These are phyloP conservation scores for Candida adriatica DNA, from an alignment of 805 yeast species.

Conservation along the genomic window DNA sequence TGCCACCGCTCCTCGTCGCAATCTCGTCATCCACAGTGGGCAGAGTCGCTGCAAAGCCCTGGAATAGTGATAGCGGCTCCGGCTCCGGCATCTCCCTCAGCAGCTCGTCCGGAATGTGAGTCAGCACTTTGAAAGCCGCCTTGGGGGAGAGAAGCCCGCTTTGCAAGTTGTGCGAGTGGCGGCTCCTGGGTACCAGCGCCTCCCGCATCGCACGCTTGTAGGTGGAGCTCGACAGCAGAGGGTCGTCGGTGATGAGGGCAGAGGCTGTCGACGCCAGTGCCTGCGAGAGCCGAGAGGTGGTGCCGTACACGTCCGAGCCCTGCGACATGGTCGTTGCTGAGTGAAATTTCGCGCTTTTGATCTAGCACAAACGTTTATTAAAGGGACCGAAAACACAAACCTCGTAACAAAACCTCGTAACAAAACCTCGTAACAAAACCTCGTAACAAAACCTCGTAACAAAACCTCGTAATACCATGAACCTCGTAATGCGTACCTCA, in stretches of 20 bases:
- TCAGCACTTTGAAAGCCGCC: slow-evolving; percentile 40
- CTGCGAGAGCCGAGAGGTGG: slow-evolving; percentile 34
- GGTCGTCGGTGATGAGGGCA: slow-evolving; percentile 34
- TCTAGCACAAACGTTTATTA: too few relatives aligned
- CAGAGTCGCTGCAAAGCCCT: slow-evolving; percentile 58
- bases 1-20: slow-evolving; percentile 17
- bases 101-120: slow-evolving; percentile 55
- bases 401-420: too few relatives aligned
- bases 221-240: slow-evolving; percentile 31
- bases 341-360: slow-evolving; percentile 2
- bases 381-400: too few relatives aligned
- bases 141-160: slow-evolving; percentile 29
- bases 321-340: slow-evolving; percentile 4
- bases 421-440: too few relatives aligned
- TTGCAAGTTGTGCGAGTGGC: slow-evolving; percentile 31
- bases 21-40: slow-evolving; percentile 44
- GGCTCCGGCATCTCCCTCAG: slow-evolving; percentile 44
- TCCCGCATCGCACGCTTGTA: slow-evolving; percentile 43
- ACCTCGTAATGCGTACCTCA: too few relatives aligned
- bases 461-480: too few relatives aligned
- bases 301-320: slow-evolving; percentile 20
- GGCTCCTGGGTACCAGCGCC: too few relatives aligned
- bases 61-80: slow-evolving; percentile 49
- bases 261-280: slow-evolving; percentile 53
- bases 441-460: too few relatives aligned